These are phyloP conservation scores for Spizellomyces punctatus DNA, from an alignment of 192 early-diverging fungal genomes.

Conservation along the genomic window DNA sequence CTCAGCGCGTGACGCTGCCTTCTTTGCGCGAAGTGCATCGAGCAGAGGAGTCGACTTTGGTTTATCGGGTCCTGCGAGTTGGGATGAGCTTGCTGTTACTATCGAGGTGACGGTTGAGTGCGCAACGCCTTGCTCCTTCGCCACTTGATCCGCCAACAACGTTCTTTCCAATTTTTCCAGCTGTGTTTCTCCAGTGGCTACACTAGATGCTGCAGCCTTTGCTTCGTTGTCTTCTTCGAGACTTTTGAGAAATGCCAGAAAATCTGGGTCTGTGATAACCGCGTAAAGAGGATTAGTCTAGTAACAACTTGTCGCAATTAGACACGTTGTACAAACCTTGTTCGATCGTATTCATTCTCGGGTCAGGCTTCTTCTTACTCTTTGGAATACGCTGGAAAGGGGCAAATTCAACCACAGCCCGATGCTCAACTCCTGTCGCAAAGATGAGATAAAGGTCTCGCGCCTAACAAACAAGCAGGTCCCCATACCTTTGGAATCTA, in stretches of 20 bases:
- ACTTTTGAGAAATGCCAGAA: slow-evolving; percentile 70
- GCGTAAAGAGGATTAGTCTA: neutral
- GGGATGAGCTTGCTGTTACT: slow-evolving; percentile 17
- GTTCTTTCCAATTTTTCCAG: no score
- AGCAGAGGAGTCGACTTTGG: slow-evolving; percentile 77
- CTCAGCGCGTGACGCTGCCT: slow-evolving; percentile 40
- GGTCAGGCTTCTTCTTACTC: slow-evolving; percentile 62
- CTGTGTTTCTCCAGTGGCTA: neutral
- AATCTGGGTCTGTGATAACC: slow-evolving; percentile 67
- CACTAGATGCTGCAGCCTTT: neutral
- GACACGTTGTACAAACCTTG: slow-evolving; percentile 45
- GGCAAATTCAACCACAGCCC: slow-evolving; percentile 80
- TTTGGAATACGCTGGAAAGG: slow-evolving; percentile 75
- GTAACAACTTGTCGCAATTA: neutral
- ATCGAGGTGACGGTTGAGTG: neutral
- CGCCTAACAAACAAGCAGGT: neutral
- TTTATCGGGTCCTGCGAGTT: slow-evolving; percentile 43
- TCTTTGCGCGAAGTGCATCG: slow-evolving; percentile 72
- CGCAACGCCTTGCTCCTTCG: slow-evolving; percentile 2
- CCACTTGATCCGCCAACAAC: neutral
- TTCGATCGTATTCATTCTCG: slow-evolving; percentile 78
- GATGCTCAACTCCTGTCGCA: slow-evolving; percentile 64
- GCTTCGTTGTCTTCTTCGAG: slow-evolving; percentile 47
- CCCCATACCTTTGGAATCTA: slow-evolving; percentile 61
- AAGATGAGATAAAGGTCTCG: slow-evolving; percentile 16